Conservation (phyloP, 352 stramenopile species). For the Albugo laibachii region DNA sequence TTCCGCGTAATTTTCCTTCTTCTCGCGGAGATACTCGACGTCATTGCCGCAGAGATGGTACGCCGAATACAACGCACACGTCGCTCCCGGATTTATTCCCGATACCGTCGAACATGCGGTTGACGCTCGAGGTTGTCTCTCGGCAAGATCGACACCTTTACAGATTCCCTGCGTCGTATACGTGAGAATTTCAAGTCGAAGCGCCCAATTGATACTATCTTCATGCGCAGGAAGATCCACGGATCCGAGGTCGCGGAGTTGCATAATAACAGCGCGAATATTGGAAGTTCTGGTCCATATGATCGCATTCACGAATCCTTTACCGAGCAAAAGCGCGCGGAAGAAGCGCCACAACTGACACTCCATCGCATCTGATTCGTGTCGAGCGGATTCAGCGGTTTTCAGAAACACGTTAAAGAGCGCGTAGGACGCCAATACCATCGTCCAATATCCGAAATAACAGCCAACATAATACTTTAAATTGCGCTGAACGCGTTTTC, state of each 20-base stretch:
- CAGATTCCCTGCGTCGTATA: slow-evolving; percentile 78
- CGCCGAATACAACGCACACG: slow-evolving; percentile 10
- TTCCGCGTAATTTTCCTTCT: slow-evolving; percentile 51
- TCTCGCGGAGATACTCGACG: slow-evolving; percentile 24
- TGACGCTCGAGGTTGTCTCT: slow-evolving; percentile 27
- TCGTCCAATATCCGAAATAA: slow-evolving; percentile 72
- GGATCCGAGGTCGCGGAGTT: slow-evolving; percentile 33
- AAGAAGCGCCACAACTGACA: slow-evolving; percentile 58
- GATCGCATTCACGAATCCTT: slow-evolving; percentile 60
- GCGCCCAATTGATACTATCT: slow-evolving; percentile 73
- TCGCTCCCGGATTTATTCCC: not conserved
- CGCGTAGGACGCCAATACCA: slow-evolving; percentile 46
- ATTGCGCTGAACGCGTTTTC: slow-evolving; percentile 53
- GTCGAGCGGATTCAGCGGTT: not conserved
- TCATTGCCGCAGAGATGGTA: slow-evolving; percentile 3
- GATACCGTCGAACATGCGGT: slow-evolving; percentile 1
- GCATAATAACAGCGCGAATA: slow-evolving; percentile 50
- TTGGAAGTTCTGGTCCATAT: slow-evolving; percentile 76
- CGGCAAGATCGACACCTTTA: slow-evolving; percentile 37
- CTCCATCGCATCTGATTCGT: slow-evolving; percentile 13
- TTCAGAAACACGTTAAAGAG: slow-evolving; percentile 40
- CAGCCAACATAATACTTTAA: slow-evolving; percentile 79
- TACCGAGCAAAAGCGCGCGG: slow-evolving; percentile 42
- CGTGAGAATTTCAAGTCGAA: slow-evolving; percentile 70
- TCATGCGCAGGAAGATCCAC: slow-evolving; percentile 40